Base-by-base conservation (phyloP, 805 yeast genomes). In the Ogataea minuta region DNA sequence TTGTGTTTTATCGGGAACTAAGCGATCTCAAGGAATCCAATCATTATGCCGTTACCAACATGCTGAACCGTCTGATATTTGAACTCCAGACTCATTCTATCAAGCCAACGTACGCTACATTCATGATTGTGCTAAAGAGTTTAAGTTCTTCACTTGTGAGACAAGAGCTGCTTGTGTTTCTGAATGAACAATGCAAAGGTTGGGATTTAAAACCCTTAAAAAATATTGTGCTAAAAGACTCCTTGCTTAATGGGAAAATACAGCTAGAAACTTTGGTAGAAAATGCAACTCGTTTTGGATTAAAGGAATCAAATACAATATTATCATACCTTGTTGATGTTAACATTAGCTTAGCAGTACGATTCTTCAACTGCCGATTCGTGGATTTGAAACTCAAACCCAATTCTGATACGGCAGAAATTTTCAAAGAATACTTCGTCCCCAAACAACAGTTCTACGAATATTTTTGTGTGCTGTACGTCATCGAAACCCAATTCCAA, bases 41-140 rank as follows among this genome's bases (percentile, higher is more conserved):
- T 19, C 31, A 31, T 27, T 7, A 12, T 8, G 19, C 23, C 11
- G n/a, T 15, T n/a, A 12, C 16, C n/a, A 12, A 14, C 10, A 4
- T 24, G 3, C 31, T 37, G 11, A 11, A 10, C 6, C 12, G 11
- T 3, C 26, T 36, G 5, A 6, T 30, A 21, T n/a, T 23, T 2
- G 28, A 29, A 15, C 24, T 43, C 14, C 17, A 15, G 7, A n/a
- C 19, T n/a, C 31, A 34, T 30, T 33, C 37, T 11, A 29, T 43
- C 16, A 31, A 19, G 16, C n/a, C 31, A 5, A 39, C 41, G 13
- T 43, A 41, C 30, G 26, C 48, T 4, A 43, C 50, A 8, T 41
- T 28, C 19, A 37, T 43, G 37, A 31, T 46, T n/a, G 31, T 35
- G 13, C 30, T 43, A 21, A 35, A 37, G 1, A 28, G 35, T 19